Evolutionary conservation across 345 rosid species (phyloP).

Genomic region (Brassica napus): DNA sequence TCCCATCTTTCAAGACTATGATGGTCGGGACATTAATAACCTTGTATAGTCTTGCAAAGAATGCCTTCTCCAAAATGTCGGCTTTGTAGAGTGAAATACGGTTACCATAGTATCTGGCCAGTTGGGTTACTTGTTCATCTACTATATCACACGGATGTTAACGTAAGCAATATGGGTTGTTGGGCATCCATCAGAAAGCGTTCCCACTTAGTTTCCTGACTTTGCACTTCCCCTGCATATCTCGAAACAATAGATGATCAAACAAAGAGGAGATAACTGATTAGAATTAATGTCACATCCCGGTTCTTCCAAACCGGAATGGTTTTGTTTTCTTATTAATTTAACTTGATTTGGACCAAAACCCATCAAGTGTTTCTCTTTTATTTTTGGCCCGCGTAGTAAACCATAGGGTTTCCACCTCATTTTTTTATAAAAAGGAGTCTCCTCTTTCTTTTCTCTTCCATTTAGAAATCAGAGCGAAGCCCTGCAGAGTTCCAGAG

Average conservation of each 20-base stretch:
- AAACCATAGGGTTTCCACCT: too few relatives aligned
- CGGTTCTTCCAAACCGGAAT: too few relatives aligned
- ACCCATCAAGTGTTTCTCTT: too few relatives aligned
- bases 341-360: too few relatives aligned
- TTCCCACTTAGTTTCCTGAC: conserved; percentile 9
- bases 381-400: too few relatives aligned
- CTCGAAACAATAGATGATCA: conserved; percentile 1
- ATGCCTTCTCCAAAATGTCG: background rate
- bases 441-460: too few relatives aligned
- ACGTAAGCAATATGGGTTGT: background rate
- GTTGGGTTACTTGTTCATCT: background rate
- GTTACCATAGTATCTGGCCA: background rate
- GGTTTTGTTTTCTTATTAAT: too few relatives aligned
- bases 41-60: background rate
- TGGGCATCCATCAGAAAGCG: background rate
- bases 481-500: too few relatives aligned
- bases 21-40: background rate
- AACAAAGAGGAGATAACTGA: background rate
- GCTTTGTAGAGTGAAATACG: background rate
- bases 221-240: conserved; percentile 3
- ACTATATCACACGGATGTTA: conserved; percentile 11
- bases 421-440: too few relatives aligned
- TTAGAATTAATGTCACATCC: too few relatives aligned
- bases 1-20: background rate
- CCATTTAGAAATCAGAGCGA: too few relatives aligned